These are phyloP conservation scores for Picea glauca DNA, from an alignment of 75 land plant genomes.

Conservation along the genomic window DNA sequence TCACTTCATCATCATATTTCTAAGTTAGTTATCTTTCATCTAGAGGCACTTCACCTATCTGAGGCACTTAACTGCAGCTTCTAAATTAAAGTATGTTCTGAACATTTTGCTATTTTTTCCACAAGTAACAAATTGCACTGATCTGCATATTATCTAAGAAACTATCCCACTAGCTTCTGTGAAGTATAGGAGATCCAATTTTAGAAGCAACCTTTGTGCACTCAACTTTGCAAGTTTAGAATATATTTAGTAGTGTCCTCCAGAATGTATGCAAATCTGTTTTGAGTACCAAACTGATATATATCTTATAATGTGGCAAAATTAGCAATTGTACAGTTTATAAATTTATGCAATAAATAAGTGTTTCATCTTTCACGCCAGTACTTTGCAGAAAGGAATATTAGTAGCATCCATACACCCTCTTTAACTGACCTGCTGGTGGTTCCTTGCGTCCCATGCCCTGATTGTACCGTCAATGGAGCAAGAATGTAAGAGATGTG, in stretches of 20 bases:
- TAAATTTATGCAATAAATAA: not conserved
- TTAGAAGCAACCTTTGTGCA: not conserved
- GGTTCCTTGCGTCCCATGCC: slow-evolving; percentile 79
- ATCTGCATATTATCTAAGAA: not conserved
- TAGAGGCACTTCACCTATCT: too few relatives aligned
- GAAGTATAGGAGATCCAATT: not conserved
- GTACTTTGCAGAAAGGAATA: not conserved
- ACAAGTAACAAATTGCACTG: not conserved
- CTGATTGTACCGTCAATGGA: slow-evolving; percentile 91
- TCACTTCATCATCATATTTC: too few relatives aligned
- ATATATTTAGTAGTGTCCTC: not conserved
- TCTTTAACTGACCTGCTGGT: slow-evolving; percentile 46
- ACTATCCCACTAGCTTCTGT: not conserved
- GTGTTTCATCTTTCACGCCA: not conserved
- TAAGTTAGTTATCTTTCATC: too few relatives aligned
- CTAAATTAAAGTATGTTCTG: too few relatives aligned
- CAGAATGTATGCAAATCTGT: not conserved
- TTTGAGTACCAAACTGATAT: not conserved
- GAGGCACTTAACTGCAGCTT: too few relatives aligned
- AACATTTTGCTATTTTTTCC: too few relatives aligned
- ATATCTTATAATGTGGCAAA: not conserved
- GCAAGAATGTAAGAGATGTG: slow-evolving; percentile 63
- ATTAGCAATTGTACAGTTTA: not conserved
- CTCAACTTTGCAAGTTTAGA: not conserved
- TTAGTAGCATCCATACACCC: not conserved